A percentile compares a stretch with the other conserved stretches of the same genome.
Conservation (phyloP, 495 filamentous ascomycete genomes). For the Aspergillus sclerotioniger region DNA sequence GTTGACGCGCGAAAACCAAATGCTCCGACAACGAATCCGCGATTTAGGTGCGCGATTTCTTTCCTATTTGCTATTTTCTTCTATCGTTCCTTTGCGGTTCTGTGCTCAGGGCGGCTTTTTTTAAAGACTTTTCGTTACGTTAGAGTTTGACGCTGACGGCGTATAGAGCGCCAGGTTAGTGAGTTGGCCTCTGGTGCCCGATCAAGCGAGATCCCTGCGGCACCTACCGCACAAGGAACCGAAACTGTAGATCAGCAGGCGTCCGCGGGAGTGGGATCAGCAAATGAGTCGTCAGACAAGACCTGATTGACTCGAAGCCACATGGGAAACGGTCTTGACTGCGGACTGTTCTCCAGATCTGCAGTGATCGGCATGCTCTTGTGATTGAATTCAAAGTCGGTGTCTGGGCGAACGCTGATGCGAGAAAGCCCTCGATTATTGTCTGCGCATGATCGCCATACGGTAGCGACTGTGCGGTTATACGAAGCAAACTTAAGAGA, state of each 20-base stretch:
- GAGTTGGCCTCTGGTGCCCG: conserved; percentile 23
- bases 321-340: not conserved
- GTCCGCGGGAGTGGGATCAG: conserved; percentile 19
- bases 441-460: not conserved
- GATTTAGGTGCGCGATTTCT: conserved; percentile 56
- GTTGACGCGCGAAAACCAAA: conserved; percentile 87
- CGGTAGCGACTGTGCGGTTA: not conserved
- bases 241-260: conserved; percentile 25
- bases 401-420: not conserved
- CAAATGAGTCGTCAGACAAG: conserved; percentile 24
- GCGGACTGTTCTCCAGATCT: conserved; percentile 6
- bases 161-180: conserved; percentile 37
- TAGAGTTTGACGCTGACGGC: conserved; percentile 7
- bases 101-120: not conserved
- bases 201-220: conserved; percentile 12
- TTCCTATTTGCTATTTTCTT: not conserved
- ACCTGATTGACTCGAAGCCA: conserved; percentile 16
- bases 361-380: conserved; percentile 2
- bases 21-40: conserved; percentile 79
- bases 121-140: conserved; percentile 6
- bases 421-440: conserved; percentile 22
- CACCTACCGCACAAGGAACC: conserved; percentile 18
- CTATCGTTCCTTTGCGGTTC: not conserved
- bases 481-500: not conserved
- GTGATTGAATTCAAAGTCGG: not conserved